phyloP scores from a whole-genome alignment of 495 filamentous ascomycete genomes.

The Podospora bellae-mahoneyi region DNA sequence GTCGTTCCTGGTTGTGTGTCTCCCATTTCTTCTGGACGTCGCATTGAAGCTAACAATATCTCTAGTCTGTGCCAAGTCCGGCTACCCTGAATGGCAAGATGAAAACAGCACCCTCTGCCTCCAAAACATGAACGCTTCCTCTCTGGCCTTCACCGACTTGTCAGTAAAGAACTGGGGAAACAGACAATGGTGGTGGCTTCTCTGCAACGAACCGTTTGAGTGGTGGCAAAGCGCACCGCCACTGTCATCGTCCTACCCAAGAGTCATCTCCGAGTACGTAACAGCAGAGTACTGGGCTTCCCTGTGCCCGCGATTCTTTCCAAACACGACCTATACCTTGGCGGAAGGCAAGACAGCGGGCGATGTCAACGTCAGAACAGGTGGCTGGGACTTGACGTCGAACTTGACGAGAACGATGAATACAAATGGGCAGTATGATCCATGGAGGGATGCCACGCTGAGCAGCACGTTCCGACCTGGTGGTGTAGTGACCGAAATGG shows the following conservation, averaged over 20 bases:
- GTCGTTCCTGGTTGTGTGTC: slow-evolving; percentile 42
- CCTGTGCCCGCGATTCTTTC: slow-evolving; percentile 61
- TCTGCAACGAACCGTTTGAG: slow-evolving; percentile 61
- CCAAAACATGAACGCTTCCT: slow-evolving; percentile 55
- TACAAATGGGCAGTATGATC: slow-evolving; percentile 54
- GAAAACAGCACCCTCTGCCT: slow-evolving; percentile 51
- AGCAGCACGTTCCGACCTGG: slow-evolving; percentile 40
- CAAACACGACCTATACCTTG: slow-evolving; percentile 39
- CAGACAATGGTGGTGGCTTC: slow-evolving; percentile 63
- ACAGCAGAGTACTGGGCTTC: slow-evolving; percentile 55
- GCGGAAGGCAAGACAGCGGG: slow-evolving; percentile 48
- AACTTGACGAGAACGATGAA: slow-evolving; percentile 58
- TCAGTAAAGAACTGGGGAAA: slow-evolving; percentile 49
- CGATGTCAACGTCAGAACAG: slow-evolving; percentile 57
- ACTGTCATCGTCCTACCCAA: slow-evolving; percentile 41
- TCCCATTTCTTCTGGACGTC: background rate
- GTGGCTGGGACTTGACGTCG: slow-evolving; percentile 51
- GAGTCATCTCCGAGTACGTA: slow-evolving; percentile 58
- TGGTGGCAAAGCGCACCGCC: slow-evolving; percentile 51
- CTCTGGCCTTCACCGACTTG: slow-evolving; percentile 55
- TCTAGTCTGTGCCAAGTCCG: slow-evolving; percentile 24
- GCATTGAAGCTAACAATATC: background rate
- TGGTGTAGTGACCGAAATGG: slow-evolving; percentile 36
- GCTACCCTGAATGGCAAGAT: slow-evolving; percentile 49
- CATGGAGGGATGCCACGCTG: slow-evolving; percentile 43